Conservation (phyloP, 148 eudicot genomes). For the Vaccinium corymbosum region DNA sequence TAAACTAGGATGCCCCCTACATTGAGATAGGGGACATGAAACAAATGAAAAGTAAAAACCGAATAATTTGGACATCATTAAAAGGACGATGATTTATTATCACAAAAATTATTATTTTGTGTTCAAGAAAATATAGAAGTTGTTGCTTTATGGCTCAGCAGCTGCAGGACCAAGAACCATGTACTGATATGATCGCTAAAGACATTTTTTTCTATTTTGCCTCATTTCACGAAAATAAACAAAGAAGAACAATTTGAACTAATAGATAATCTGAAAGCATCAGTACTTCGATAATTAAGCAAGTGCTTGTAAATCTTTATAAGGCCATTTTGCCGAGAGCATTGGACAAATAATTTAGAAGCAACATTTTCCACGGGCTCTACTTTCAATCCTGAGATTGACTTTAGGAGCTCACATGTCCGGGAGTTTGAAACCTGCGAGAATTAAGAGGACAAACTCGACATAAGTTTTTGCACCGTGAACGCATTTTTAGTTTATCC, state of each 20-base stretch:
- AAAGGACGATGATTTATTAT: not conserved
- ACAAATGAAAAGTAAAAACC: not conserved
- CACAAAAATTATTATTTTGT: not conserved
- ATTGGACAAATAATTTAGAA: constrained; percentile 95
- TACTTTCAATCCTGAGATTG: constrained; percentile 86
- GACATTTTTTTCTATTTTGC: not conserved
- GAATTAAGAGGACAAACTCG: constrained; percentile 5
- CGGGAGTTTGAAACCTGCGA: constrained; percentile 81
- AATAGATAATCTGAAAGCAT: constrained; percentile 6
- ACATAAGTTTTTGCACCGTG: not conserved
- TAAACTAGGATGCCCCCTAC: not conserved
- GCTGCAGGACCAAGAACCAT: not conserved
- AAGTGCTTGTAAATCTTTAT: constrained; percentile 84
- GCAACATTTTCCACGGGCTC: constrained; percentile 91
- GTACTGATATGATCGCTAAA: not conserved
- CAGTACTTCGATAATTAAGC: constrained; percentile 88
- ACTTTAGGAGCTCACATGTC: constrained; percentile 84
- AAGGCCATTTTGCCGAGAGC: constrained; percentile 95
- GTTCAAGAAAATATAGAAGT: not conserved
- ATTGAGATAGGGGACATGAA: constrained; percentile 6
- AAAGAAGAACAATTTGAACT: constrained; percentile 2
- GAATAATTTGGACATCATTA: not conserved
- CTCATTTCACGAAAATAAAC: not conserved
- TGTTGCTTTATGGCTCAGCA: not conserved
- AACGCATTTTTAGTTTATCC: not conserved